Conservation (phyloP, 305 asterid species). For the Fraxinus paxiana region DNA sequence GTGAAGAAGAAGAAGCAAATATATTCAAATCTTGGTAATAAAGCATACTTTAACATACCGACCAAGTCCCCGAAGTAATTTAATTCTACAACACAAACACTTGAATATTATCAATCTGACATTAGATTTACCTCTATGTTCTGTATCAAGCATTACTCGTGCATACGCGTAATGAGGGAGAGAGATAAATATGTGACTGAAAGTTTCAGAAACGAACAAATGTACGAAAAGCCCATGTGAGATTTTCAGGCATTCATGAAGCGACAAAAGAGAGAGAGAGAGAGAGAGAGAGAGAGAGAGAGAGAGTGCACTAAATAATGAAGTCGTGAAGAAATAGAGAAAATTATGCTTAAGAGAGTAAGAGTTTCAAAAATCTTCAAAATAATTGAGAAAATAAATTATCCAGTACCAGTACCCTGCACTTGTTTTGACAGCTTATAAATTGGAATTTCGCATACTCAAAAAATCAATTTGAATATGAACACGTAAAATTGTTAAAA, state of each 20-base stretch:
- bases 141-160: background rate
- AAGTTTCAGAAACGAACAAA: background rate
- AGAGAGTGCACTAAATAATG: background rate
- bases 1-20: background rate
- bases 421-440: background rate
- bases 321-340: background rate
- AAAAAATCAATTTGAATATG: background rate
- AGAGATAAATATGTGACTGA: background rate
- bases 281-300: background rate
- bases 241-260: background rate
- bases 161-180: background rate
- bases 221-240: slow-evolving; percentile 6
- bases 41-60: background rate
- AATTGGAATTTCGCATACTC: background rate
- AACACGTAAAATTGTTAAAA: background rate
- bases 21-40: background rate
- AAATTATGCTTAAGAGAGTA: background rate
- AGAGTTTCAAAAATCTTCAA: background rate
- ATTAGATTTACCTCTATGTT: background rate
- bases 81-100: background rate
- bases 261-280: background rate
- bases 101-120: background rate
- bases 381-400: background rate
- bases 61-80: background rate
- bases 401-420: background rate